Percentiles rank a stretch among this genome's conserved stretches.
Conservation (phyloP, 2,329 filamentous ascomycete genomes). For the Leptographium flavum region DNA sequence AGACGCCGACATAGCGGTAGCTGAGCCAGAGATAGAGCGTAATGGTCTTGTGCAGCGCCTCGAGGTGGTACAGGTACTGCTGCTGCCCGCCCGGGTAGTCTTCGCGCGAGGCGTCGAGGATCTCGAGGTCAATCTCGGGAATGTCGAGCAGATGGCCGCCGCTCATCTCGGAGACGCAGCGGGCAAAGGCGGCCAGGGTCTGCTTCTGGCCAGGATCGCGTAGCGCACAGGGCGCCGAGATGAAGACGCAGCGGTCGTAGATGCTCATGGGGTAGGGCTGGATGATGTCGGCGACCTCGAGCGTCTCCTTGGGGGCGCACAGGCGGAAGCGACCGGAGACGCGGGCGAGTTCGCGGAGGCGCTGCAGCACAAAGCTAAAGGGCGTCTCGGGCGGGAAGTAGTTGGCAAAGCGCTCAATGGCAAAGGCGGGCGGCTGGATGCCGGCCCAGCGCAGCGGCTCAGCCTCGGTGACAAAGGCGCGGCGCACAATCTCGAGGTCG, state of each 20-base stretch:
- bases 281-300: conserved; percentile 59
- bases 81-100: conserved; percentile 23
- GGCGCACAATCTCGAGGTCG: conserved; percentile 50
- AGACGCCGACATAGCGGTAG: conserved; percentile 73
- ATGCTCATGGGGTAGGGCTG: conserved; percentile 57
- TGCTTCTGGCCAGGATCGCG: conserved; percentile 30
- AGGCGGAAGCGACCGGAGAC: conserved; percentile 56
- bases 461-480: conserved; percentile 49
- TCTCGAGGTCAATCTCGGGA: conserved; percentile 52
- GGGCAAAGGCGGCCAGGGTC: conserved; percentile 50
- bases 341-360: conserved; percentile 54
- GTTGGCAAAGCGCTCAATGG: conserved; percentile 61
- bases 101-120: conserved; percentile 50
- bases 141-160: conserved; percentile 61
- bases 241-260: conserved; percentile 61
- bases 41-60: conserved; percentile 66
- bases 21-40: conserved; percentile 88
- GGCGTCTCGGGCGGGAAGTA: conserved; percentile 74
- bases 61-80: conserved; percentile 53
- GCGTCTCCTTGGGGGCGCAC: conserved; percentile 45
- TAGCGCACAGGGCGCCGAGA: conserved; percentile 52
- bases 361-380: conserved; percentile 68
- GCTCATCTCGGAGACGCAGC: conserved; percentile 52
- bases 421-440: conserved; percentile 54
- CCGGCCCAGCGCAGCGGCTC: conserved; percentile 56